phyloP scores from a whole-genome alignment of 179 eudicot genomes.

The Silene coronaria region DNA sequence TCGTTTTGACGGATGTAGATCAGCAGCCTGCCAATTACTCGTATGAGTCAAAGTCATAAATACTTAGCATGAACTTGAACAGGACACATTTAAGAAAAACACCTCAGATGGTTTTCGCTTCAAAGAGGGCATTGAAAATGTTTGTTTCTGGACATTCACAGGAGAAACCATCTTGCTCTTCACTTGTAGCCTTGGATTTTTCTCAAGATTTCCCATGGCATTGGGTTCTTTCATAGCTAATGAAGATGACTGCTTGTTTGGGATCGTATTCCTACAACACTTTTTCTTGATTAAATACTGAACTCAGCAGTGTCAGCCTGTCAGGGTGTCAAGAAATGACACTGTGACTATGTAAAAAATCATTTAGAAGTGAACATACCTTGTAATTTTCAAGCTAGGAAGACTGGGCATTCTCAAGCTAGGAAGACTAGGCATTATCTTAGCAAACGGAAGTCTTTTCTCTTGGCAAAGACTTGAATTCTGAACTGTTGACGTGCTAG shows the following conservation, averaged over 20 bases:
- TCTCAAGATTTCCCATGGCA: conserved; percentile 24
- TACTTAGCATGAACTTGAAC: conserved; percentile 12
- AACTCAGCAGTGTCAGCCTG: conserved; percentile 2
- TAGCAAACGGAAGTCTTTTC: conserved; percentile 28
- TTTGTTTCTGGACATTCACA: conserved; percentile 29
- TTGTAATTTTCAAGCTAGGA: conserved; percentile 39
- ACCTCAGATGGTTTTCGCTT: conserved; percentile 75
- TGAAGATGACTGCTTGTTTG: conserved; percentile 24
- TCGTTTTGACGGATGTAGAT: conserved; percentile 55
- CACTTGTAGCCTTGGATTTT: conserved; percentile 22
- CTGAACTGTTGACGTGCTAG: conserved; percentile 27
- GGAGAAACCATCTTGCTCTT: conserved; percentile 26
- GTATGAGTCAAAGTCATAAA: conserved; percentile 11
- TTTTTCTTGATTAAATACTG: neutral
- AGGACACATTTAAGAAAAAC: conserved; percentile 10
- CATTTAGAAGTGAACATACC: conserved; percentile 32
- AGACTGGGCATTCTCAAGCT: conserved; percentile 37
- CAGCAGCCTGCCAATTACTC: conserved; percentile 40
- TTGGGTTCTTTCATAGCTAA: conserved; percentile 26
- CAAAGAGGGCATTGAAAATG: conserved; percentile 39
- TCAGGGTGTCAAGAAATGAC: conserved; percentile 5
- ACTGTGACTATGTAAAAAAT: neutral
- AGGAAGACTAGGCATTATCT: conserved; percentile 37
- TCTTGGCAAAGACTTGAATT: conserved; percentile 29
- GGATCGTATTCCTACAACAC: conserved; percentile 27